Base-by-base conservation (phyloP, 768 basidiomycete species). In the Leccinum disarticulatum region DNA sequence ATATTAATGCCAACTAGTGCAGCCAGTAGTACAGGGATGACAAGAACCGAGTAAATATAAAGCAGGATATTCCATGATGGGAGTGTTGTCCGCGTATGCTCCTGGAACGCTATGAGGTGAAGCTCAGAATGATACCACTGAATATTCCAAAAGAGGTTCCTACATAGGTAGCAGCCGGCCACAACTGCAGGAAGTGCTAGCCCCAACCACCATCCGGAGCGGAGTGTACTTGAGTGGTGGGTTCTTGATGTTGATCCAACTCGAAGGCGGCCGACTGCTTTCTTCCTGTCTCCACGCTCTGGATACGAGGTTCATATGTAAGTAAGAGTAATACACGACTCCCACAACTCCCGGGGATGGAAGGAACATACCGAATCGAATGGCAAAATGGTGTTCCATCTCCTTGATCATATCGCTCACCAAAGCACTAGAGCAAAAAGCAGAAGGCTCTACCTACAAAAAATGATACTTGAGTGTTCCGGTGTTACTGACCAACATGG, bases 1-100 rank as follows among this genome's bases (percentile, higher is more conserved):
- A 98, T 63, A 70, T 99, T 98, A n/a, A 90, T 58, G 27, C 92
- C 90, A 56, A 98, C 83, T 1, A 97, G 76, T 33, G 93, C 61
- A 2, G 85, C 78, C 67, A 97, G 90, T 3, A 96, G 61, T 6
- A 87, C 78, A 0, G 95, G 94, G 4, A 97, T 71, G 48, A 86
- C 73, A 27, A 96, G 73, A 5, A 87, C 79, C 0, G 83, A 87
- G 68, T 97, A 99, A 19, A 95, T 76, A 64, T 85, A 87, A 46
- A 98, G 76, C 10, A 98, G 74, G 2, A 81, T 85, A 55, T 82
- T 81, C 88, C 89, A 93, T 10, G 81, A 84, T 1, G 86, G 86
- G 15, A 95, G 82, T 0, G 66, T 73, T 15, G 69, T 70, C 17
- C 83, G 80, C 13, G 82, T 85, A 27, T 81, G 72, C 5, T 76